Percentiles rank a stretch among this genome's conserved stretches.
phyloP scores from a whole-genome alignment of 2,329 filamentous ascomycete species.

The Sphaerulina populicola region DNA sequence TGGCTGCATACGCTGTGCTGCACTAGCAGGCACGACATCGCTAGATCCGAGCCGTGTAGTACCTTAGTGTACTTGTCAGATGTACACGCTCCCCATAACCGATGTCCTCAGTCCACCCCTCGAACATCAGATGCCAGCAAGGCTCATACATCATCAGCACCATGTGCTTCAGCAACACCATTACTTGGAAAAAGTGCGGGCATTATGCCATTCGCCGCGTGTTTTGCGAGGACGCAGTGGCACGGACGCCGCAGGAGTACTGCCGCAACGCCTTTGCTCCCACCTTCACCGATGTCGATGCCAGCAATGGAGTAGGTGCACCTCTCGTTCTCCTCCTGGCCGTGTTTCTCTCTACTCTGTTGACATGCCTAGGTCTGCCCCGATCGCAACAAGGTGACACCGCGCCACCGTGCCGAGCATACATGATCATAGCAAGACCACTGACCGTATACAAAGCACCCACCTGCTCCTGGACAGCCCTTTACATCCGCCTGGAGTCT shows the following conservation, averaged over 20 bases:
- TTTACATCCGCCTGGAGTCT: conserved; percentile 10
- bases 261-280: conserved; percentile 16
- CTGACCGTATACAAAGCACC: conserved; percentile 9
- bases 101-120: not conserved
- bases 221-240: conserved; percentile 15
- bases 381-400: conserved; percentile 14
- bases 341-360: not conserved
- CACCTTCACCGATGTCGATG: conserved; percentile 14
- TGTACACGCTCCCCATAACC: not conserved
- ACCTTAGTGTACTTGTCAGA: not conserved
- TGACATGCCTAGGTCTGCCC: conserved; percentile 10
- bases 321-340: not conserved
- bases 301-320: conserved; percentile 8
- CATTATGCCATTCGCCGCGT: conserved; percentile 16
- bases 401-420: not conserved
- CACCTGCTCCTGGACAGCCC: conserved; percentile 13
- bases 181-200: conserved; percentile 17
- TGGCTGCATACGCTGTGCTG: not conserved
- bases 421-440: not conserved
- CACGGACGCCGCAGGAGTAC: conserved; percentile 7
- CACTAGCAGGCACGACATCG: not conserved
- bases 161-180: conserved; percentile 20
- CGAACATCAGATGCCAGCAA: not conserved
- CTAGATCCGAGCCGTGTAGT: not conserved
- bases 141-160: not conserved